Evolutionary conservation across 176 grass and related monocot species (phyloP), one percentile per base, ranked within the genome.

Genomic region (Chloris gayana): DNA sequence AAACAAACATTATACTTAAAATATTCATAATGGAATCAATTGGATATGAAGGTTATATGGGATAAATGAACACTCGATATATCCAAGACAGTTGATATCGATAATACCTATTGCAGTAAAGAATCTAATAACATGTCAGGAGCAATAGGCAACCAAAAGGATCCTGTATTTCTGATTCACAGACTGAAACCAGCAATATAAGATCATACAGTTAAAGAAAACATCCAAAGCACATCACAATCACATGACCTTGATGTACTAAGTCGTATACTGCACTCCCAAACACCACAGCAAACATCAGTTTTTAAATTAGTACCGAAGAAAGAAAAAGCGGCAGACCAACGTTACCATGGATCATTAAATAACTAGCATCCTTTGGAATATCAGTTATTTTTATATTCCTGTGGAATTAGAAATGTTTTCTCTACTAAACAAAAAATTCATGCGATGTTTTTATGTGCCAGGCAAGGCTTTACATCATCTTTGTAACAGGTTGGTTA

Each of bases 231-330:
- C 9, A 27, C 37, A 67, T 58, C 29, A 6, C 25, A 47, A 73
- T 58, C 29, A 6, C 18, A 47, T 38, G 42, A 60, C 15, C 6
- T 77, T 22, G 14, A 26, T 60, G 57, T 8, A 49, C 38, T 18
- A 75, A 51, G 25, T 60, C 57, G 75, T 14, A 51, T 17, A 54
- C 56, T 82, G 57, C 4, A 64, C 41, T 49, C 37, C 61, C 49
- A 75, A 50, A 69, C 37, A 46, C n/a, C 2, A n/a, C 13, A 41
- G 34, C 21, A 50, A 31, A 51, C 50, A 81, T 38, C 7, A 17
- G 39, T 60, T 25, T 37, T n/a, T 1, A 13, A 70, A 11, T 50
- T 25, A 12, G 14, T 15, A 9, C 5, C 26, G 19, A 7, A 66
- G 49, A 53, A 34, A 58, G 17, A 11, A 3, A 29, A 17, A 13